Percentiles rank a stretch among this genome's conserved stretches.
Conservation (phyloP, 2,329 filamentous ascomycete genomes). For the Fusarium irregulare region DNA sequence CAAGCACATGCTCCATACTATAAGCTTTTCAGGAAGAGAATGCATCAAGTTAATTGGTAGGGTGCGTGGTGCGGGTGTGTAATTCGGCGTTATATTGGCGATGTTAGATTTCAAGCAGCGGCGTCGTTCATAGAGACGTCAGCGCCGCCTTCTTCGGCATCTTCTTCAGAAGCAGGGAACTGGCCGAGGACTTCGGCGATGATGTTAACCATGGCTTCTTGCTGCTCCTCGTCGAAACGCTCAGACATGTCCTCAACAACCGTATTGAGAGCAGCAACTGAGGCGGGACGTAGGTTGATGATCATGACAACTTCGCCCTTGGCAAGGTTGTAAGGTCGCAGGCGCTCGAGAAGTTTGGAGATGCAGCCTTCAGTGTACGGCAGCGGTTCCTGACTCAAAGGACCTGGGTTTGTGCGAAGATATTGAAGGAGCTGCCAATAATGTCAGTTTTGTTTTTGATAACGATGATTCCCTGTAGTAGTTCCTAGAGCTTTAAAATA, state of each 20-base stretch:
- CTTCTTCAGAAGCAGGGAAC: constrained; percentile 52
- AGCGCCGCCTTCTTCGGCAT: constrained; percentile 43
- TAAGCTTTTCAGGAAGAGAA: constrained; percentile 47
- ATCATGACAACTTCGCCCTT: constrained; percentile 78
- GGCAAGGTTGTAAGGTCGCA: constrained; percentile 69
- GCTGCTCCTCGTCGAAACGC: constrained; percentile 69
- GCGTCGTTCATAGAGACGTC: constrained; percentile 55
- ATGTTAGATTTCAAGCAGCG: constrained; percentile 38
- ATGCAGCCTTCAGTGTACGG: constrained; percentile 67
- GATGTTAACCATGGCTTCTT: constrained; percentile 66
- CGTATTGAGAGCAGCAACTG: constrained; percentile 67
- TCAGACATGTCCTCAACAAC: constrained; percentile 73
- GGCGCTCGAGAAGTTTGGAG: constrained; percentile 62
- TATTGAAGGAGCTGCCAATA: constrained; percentile 68
- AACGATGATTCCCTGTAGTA: background rate
- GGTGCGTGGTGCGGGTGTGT: background rate
- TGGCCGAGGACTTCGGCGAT: constrained; percentile 69
- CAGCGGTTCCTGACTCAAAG: constrained; percentile 65
- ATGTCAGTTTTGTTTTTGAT: constrained; percentile 12
- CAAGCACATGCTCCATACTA: constrained; percentile 65
- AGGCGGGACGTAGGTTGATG: constrained; percentile 71
- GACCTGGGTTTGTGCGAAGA: constrained; percentile 65
- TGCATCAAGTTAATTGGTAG: background rate
- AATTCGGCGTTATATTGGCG: constrained; percentile 8
- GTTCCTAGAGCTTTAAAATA: background rate